These are phyloP conservation scores for Tuber umbilicatum DNA, from an alignment of 495 filamentous ascomycete genomes.

Conservation along the genomic window DNA sequence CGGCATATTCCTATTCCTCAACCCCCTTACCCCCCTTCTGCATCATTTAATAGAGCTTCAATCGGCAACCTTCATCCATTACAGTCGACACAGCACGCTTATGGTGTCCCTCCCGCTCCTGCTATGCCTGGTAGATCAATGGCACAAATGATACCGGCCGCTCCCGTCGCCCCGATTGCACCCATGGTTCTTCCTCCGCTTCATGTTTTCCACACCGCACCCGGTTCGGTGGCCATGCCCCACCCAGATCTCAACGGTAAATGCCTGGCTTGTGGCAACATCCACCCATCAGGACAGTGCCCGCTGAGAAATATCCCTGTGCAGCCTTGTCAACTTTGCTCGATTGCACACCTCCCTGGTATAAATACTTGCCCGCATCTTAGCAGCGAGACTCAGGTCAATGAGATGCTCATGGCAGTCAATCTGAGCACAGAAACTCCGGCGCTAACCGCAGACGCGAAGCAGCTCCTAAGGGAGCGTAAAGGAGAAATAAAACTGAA, in stretches of 20 bases:
- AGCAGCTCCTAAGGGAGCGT: slow-evolving; percentile 53
- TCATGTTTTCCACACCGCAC: neutral
- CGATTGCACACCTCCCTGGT: slow-evolving; percentile 57
- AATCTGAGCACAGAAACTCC: slow-evolving; percentile 52
- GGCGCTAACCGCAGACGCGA: slow-evolving; percentile 50
- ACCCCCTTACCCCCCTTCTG: slow-evolving; percentile 1
- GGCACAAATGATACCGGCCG: slow-evolving; percentile 1
- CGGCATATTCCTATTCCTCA: neutral
- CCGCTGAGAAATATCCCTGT: slow-evolving; percentile 55
- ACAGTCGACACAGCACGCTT: neutral
- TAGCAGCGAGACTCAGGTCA: slow-evolving; percentile 52
- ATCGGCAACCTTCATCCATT: neutral
- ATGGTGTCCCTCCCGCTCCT: neutral
- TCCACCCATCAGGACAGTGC: slow-evolving; percentile 55
- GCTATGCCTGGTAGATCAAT: neutral
- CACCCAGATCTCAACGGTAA: slow-evolving; percentile 7
- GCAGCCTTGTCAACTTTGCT: slow-evolving; percentile 62
- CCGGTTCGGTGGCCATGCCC: slow-evolving; percentile 13
- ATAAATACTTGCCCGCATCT: slow-evolving; percentile 57
- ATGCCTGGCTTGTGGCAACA: slow-evolving; percentile 53
- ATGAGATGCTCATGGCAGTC: slow-evolving; percentile 55
- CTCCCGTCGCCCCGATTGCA: slow-evolving; percentile 21
- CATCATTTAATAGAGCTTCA: neutral
- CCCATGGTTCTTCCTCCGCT: slow-evolving; percentile 6
- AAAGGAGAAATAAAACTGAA: slow-evolving; percentile 43